Evolutionary conservation across 2,329 filamentous ascomycete species (phyloP).

Genomic region (Scopulariopsis brevicaulis): DNA sequence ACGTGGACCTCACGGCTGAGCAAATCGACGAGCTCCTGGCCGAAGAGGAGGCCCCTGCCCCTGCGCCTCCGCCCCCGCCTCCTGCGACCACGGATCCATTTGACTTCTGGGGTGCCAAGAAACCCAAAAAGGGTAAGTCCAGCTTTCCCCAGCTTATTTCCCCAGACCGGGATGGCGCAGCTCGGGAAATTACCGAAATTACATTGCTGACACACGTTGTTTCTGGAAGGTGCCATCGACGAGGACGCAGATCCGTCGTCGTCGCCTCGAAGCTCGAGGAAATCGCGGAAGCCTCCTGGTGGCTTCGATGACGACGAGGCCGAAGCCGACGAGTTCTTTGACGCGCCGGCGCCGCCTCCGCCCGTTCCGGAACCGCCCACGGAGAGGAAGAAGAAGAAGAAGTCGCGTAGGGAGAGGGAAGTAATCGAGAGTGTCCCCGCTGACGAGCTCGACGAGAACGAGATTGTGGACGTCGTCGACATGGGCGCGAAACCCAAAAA

Average conservation of each 20-base stretch:
- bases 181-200: constrained; percentile 25
- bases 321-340: constrained; percentile 22
- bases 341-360: constrained; percentile 25
- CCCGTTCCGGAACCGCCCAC: constrained; percentile 14
- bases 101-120: constrained; percentile 46
- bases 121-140: constrained; percentile 28
- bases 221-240: constrained; percentile 29
- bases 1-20: constrained; percentile 24
- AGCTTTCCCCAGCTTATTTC: neutral
- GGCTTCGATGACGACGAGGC: constrained; percentile 26
- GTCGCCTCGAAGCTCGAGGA: constrained; percentile 17
- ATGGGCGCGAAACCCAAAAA: constrained; percentile 26
- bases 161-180: neutral
- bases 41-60: neutral
- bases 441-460: constrained; percentile 34
- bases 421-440: constrained; percentile 8
- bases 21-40: constrained; percentile 30
- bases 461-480: constrained; percentile 39
- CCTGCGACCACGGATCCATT: constrained; percentile 27
- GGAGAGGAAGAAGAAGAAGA: constrained; percentile 8
- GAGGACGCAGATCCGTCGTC: constrained; percentile 26
- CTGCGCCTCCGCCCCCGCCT: constrained; percentile 9
- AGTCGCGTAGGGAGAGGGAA: constrained; percentile 7
- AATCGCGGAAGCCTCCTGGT: constrained; percentile 31
- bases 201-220: constrained; percentile 37